phyloP scores from a whole-genome alignment of 345 rosid species.

The Raphanus sativus region DNA sequence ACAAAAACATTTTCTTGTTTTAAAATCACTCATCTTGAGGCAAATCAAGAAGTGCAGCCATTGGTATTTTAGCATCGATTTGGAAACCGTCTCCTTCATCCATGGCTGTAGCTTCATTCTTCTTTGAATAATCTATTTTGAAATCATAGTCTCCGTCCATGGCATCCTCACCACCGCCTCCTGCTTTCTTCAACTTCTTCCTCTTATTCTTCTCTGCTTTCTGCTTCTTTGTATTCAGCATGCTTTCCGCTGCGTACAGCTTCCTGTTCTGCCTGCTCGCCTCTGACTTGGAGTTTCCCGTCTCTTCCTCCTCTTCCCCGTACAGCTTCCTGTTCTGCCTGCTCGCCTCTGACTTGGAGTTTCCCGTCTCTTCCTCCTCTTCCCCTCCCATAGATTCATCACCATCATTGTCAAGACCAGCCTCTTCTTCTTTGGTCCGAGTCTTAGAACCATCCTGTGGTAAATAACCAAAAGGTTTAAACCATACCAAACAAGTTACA shows the following conservation, averaged over 20 bases:
- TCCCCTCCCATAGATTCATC: constrained; percentile 52
- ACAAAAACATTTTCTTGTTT: no score
- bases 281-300: constrained; percentile 38
- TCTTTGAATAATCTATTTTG: constrained; percentile 68
- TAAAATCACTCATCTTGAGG: constrained; percentile 5
- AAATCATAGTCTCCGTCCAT: constrained; percentile 81
- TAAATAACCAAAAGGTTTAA: not conserved
- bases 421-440: constrained; percentile 18
- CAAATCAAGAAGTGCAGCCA: constrained; percentile 46
- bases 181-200: constrained; percentile 55
- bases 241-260: constrained; percentile 66
- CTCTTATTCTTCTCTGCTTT: constrained; percentile 80
- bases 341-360: constrained; percentile 37
- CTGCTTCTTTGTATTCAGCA: constrained; percentile 65
- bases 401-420: constrained; percentile 8
- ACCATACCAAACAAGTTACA: not conserved
- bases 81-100: constrained; percentile 45
- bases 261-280: constrained; percentile 65
- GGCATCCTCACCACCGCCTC: constrained; percentile 43
- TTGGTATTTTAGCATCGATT: constrained; percentile 45
- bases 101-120: constrained; percentile 45
- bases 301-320: not conserved
- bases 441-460: constrained; percentile 27
- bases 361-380: constrained; percentile 37
- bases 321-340: constrained; percentile 78